Base-by-base conservation (phyloP, 306 rosid genomes). In the Prunus armeniaca region DNA sequence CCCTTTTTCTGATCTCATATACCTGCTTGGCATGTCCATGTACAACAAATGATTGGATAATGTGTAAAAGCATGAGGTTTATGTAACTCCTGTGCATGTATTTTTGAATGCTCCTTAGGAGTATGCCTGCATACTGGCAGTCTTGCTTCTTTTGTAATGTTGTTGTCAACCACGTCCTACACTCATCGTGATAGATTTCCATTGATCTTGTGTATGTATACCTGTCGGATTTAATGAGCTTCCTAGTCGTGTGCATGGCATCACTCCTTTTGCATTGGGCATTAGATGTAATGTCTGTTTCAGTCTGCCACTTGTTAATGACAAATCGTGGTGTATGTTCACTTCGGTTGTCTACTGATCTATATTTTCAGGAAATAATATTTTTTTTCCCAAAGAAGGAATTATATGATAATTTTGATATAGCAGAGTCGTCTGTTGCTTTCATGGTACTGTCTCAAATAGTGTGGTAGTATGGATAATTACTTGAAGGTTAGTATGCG, bases 31-130 rank as follows among this genome's bases (percentile, higher is more conserved):
- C 76, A n/a, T 28, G 20, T 27, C 67, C 22, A 50, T 24, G 55
- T 64, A 51, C 65, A n/a, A 28, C 49, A 55, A 32, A 64, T 32
- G 65, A 55, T 13, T 45, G 46, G 43, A 61, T 58, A 15, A 30
- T 41, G 2, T 56, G 46, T 66, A 50, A 49, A 64, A 51, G 20
- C 61, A 32, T 65, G 45, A 65, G 73, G 58, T 75, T 75, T 54
- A 19, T 18, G 24, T 27, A 12, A 62, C 54, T 28, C 22, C 18
- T 58, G 46, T 43, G 69, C 52, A 30, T 79, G 34, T 72, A 3
- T 54, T 43, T 50, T 50, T 10, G 66, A 47, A 61, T 15, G 17
- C 13, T 6, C 4, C 43, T 47, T 27, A 10, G 71, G 52, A n/a
- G 25, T 56, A 18, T 79, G 52, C 22, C 43, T 3, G 45, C 15